Conservation (phyloP, 2,329 filamentous ascomycete genomes). For the Exserohilum rostratum region DNA sequence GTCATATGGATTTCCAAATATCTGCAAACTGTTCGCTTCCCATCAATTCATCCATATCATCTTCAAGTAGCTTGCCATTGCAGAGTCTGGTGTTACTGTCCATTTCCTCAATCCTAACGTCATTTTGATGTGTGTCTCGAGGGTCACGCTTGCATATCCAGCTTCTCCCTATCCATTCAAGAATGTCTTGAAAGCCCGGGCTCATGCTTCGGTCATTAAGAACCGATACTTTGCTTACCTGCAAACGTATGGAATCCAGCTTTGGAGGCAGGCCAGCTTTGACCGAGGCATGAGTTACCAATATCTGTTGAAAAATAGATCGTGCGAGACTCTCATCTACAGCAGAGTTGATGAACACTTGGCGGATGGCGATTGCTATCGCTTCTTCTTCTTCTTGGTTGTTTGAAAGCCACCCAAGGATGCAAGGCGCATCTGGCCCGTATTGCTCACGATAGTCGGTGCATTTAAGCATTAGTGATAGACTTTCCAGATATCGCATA, state of each 20-base stretch:
- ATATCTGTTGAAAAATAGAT: neutral
- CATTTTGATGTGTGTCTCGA: neutral
- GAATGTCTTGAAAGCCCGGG: neutral
- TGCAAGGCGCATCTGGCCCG: neutral
- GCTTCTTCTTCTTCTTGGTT: neutral
- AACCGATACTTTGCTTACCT: neutral
- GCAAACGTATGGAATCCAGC: neutral
- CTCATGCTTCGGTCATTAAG: neutral
- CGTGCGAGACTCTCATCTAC: neutral
- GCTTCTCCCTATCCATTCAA: neutral
- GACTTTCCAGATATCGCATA: neutral
- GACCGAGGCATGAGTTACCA: neutral
- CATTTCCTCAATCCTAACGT: neutral
- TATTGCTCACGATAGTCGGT: neutral
- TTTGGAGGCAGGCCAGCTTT: neutral
- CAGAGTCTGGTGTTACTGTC: neutral
- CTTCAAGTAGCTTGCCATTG: neutral
- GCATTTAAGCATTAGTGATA: neutral
- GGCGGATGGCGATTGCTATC: neutral
- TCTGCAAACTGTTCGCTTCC: neutral
- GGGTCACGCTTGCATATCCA: neutral
- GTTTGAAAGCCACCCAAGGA: neutral
- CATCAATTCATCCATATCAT: neutral
- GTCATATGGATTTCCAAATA: neutral
- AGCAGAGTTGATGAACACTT: neutral